These are phyloP conservation scores for Pneumocystis sp. DNA, from an alignment of 1,139 yeast genomes.

Conservation along the genomic window DNA sequence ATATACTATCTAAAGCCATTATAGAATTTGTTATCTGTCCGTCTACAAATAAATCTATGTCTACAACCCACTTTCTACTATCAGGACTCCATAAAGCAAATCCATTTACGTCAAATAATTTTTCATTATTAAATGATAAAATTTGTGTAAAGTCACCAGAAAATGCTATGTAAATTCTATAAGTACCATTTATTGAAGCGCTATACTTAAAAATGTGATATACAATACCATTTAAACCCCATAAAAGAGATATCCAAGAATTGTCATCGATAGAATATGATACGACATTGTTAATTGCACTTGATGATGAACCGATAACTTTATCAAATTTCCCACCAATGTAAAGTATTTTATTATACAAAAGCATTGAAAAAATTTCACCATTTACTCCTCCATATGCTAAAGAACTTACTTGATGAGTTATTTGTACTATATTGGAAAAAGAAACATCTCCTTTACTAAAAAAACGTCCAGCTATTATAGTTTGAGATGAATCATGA, in stretches of 20 bases:
- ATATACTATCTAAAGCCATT: neutral
- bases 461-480: conserved; percentile 16
- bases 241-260: conserved; percentile 14
- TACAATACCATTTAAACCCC: neutral
- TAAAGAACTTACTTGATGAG: conserved; percentile 10
- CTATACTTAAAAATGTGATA: conserved; percentile 14
- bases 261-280: conserved; percentile 19
- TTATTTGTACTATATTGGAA: neutral
- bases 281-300: conserved; percentile 19
- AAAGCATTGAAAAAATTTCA: conserved; percentile 21
- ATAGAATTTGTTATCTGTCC: conserved; percentile 10
- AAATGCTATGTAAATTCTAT: conserved; percentile 26
- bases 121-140: conserved; percentile 8
- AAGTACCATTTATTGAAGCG: conserved; percentile 22
- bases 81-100: conserved; percentile 21
- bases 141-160: conserved; percentile 14
- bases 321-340: conserved; percentile 29
- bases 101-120: conserved; percentile 13
- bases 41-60: conserved; percentile 8
- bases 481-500: conserved; percentile 7
- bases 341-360: conserved; percentile 22
- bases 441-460: conserved; percentile 20
- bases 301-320: conserved; percentile 21
- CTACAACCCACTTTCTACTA: conserved; percentile 18
- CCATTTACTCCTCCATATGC: conserved; percentile 31